Evolutionary conservation across 1,139 yeast genomes (phyloP).

Genomic region (Pichia sp.): DNA sequence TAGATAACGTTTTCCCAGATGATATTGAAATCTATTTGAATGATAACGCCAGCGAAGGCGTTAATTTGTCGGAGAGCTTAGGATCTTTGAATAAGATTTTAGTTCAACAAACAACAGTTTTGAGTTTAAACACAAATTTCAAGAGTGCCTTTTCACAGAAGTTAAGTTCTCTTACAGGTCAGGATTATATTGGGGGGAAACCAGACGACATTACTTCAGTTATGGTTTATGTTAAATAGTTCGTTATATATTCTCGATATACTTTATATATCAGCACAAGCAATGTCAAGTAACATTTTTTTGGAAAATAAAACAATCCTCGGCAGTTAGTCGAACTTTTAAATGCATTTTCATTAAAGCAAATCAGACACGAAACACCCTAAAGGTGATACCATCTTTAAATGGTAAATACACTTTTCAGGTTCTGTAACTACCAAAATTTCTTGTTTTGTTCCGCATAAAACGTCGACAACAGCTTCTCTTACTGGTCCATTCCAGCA

Average conservation of each 20-base stretch:
- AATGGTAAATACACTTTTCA: constrained; percentile 75
- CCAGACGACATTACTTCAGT: constrained; percentile 91
- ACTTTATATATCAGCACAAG: no score
- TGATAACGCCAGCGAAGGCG: constrained; percentile 21
- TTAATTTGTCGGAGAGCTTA: constrained; percentile 12
- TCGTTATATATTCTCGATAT: neutral
- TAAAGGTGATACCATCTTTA: constrained; percentile 63
- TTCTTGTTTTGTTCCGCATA: constrained; percentile 60
- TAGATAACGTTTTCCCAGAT: constrained; percentile 73
- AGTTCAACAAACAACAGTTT: constrained; percentile 61
- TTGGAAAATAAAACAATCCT: no score
- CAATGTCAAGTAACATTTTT: no score
- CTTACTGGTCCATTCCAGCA: constrained; percentile 97
- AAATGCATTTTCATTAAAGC: neutral
- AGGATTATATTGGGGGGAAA: constrained; percentile 80
- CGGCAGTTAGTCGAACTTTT: no score
- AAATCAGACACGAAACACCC: constrained; percentile 47
- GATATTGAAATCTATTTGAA: constrained; percentile 52
- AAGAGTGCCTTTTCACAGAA: constrained; percentile 90
- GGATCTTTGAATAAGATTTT: constrained; percentile 41
- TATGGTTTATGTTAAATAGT: constrained; percentile 52
- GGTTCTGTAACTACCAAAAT: constrained; percentile 75
- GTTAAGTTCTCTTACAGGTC: constrained; percentile 59
- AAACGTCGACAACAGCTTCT: constrained; percentile 57
- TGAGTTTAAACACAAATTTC: constrained; percentile 67